A percentile compares a stretch with the other conserved stretches of the same genome.
These are phyloP conservation scores for Colletotrichum plurivorum DNA, from an alignment of 2,329 filamentous ascomycete genomes.

Conservation along the genomic window DNA sequence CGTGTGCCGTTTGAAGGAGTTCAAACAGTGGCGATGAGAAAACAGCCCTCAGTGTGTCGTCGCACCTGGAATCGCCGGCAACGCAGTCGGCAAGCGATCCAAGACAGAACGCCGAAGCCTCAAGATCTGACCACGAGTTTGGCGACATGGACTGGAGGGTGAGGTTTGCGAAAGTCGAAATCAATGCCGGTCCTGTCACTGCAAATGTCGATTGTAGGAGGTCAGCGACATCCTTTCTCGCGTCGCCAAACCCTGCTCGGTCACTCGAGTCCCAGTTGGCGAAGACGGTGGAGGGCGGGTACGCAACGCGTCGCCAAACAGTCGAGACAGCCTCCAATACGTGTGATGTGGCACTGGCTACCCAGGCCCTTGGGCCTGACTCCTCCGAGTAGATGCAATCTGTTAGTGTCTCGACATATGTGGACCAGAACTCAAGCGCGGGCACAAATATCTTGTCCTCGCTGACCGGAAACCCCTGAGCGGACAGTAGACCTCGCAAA, in stretches of 20 bases:
- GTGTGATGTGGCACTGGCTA: conserved; percentile 69
- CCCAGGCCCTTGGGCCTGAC: conserved; percentile 65
- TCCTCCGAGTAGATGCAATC: conserved; percentile 70
- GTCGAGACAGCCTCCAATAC: conserved; percentile 76
- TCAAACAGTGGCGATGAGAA: conserved; percentile 73
- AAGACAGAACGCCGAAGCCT: conserved; percentile 74
- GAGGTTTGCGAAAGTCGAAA: conserved; percentile 70
- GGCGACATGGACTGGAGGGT: conserved; percentile 64
- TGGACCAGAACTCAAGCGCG: conserved; percentile 85
- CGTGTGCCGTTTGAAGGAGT: conserved; percentile 64
- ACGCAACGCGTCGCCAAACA: conserved; percentile 78
- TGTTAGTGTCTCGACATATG: conserved; percentile 78
- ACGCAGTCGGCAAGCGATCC: conserved; percentile 77
- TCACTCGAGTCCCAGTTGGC: conserved; percentile 79
- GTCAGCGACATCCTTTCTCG: conserved; percentile 84
- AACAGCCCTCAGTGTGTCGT: conserved; percentile 71
- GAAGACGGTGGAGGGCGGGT: conserved; percentile 71
- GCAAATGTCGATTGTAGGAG: conserved; percentile 81
- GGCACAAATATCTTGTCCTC: conserved; percentile 83
- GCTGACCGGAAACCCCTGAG: conserved; percentile 75
- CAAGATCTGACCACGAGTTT: conserved; percentile 71
- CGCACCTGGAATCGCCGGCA: conserved; percentile 69
- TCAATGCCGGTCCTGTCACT: conserved; percentile 68
- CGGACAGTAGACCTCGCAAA: conserved; percentile 76
- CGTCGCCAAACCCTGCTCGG: conserved; percentile 77